Base-by-base conservation (phyloP, 176 grass and related monocot species). In the Ananas comosus region DNA sequence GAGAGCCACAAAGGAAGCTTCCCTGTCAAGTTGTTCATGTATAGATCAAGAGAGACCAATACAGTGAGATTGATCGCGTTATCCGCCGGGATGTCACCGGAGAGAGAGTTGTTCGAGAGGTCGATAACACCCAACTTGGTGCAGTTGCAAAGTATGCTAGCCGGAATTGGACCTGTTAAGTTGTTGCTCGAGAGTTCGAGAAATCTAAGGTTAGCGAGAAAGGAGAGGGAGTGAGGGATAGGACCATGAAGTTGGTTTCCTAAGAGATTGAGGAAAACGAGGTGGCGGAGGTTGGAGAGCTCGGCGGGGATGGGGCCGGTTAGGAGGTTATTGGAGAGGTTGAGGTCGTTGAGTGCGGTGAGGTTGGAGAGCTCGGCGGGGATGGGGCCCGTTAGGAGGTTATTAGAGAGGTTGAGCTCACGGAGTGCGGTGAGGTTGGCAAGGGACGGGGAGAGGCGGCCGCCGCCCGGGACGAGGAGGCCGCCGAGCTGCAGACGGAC, bases 1-100 rank as follows among this genome's bases (percentile, higher is more conserved):
- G 86, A 68, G 0, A 96, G 79, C 92, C 92, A 96, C 11, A 59
- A 25, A 1, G 92, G 92, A 2, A 96, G 67, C 9, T 10, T 82
- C 33, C 93, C 89, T 0, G 24, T 81, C 3, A 96, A 70, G 0
- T 13, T 64, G 72, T 96, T 90, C 11, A 53, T 81, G 64, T 96
- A 96, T 59, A 96, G 74, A 70, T 77, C 78, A 59, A 96, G 53
- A 0, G 1, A 0, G 0, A 74, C 10, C 27, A 5, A 3, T 8
- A 11, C 0, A 0, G 16, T 17, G 7, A 82, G 1, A 76, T 7
- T 16, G 64, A 22, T 69, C 0, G 72, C 78, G 8, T 12, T 66
- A 0, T 63, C 71, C 0, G 2, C 50, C 4, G 93, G 93, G 7
- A 96, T 85, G 49, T 75, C 68, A 12, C 93, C 93, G 0, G 54